Evolutionary conservation across 495 filamentous ascomycete genomes (phyloP).

Genomic region (Parathielavia appendiculata): DNA sequence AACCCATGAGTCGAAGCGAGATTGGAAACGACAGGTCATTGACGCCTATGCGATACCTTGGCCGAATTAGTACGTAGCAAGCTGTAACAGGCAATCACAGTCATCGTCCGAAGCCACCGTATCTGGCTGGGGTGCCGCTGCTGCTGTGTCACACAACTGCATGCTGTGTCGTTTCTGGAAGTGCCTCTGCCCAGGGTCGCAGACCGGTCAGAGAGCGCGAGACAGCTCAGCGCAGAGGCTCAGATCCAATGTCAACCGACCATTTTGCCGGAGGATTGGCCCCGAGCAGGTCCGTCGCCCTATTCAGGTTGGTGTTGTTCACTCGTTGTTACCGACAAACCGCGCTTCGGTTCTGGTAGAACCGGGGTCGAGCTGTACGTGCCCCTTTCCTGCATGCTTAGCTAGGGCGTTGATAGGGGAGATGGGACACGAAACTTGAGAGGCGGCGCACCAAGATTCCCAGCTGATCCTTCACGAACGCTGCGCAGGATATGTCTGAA

Average conservation of each 20-base stretch:
- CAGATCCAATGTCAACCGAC: not conserved
- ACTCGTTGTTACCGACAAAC: slow-evolving; percentile 1
- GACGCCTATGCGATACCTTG: not conserved
- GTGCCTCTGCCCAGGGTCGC: not conserved
- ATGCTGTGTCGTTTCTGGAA: not conserved
- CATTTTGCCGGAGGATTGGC: not conserved
- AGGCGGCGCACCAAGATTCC: not conserved
- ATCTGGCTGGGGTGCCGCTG: not conserved
- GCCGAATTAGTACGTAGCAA: not conserved
- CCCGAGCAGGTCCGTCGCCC: not conserved
- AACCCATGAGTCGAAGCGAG: not conserved
- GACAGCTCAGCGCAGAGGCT: not conserved
- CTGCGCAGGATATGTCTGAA: not conserved
- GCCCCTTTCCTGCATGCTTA: slow-evolving; percentile 15
- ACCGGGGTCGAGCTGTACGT: not conserved
- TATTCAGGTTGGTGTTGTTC: not conserved
- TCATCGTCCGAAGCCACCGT: not conserved
- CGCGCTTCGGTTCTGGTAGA: not conserved
- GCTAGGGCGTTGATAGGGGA: slow-evolving; percentile 6
- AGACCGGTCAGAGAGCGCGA: slow-evolving; percentile 6
- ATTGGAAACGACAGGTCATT: not conserved
- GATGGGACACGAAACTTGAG: not conserved
- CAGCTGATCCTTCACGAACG: not conserved
- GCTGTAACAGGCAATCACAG: slow-evolving; percentile 2
- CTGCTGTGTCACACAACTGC: not conserved